Base-by-base conservation (phyloP, 352 stramenopile species). In the Pythium sukuiense region DNA sequence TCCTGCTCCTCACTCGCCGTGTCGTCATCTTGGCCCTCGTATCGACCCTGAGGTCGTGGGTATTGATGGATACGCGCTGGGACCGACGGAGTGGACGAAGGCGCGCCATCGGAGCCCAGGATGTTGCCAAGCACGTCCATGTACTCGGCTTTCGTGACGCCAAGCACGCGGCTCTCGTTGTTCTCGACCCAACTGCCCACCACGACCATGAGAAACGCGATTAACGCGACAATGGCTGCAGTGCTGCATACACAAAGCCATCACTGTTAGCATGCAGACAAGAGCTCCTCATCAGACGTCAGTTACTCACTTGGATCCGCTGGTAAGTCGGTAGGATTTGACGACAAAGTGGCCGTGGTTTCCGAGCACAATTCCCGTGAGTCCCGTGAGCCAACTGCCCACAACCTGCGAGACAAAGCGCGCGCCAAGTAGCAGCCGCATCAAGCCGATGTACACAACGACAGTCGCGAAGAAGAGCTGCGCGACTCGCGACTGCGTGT, bases 161-260 rank as follows among this genome's bases (percentile, higher is more conserved):
- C 81, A 16, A 89, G 61, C 24, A 90, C 48, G 6, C 73, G 74
- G 65, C 84, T 92, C 16, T 92, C 73, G 59, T 92, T 92, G 72
- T 90, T 89, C 57, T 92, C 84, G 59, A 92, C 76, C 80, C 81
- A 90, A 32, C 66, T 74, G 8, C 84, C 79, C 3, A 90, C 48
- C 13, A 90, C 77, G 13, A 84, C 33, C 69, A 89, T 76, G 13
- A 73, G 26, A 24, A 90, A 67, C 13, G 84, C 75, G 9, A 90
- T 37, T 18, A 89, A 45, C 24, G 65, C 27, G 8, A 90, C 52
- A 29, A 89, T 78, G 1, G 75, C 82, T 26, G 69, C 79, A 1
- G 75, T 75, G 45, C 76, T 85, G 41, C 12, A 8, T 1, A 59
- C 32, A 63, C 50, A 69, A 12, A 24, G 20, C 20, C 20, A 24